Conservation (phyloP, 495 filamentous ascomycete genomes). For the Penicillium argentinense region DNA sequence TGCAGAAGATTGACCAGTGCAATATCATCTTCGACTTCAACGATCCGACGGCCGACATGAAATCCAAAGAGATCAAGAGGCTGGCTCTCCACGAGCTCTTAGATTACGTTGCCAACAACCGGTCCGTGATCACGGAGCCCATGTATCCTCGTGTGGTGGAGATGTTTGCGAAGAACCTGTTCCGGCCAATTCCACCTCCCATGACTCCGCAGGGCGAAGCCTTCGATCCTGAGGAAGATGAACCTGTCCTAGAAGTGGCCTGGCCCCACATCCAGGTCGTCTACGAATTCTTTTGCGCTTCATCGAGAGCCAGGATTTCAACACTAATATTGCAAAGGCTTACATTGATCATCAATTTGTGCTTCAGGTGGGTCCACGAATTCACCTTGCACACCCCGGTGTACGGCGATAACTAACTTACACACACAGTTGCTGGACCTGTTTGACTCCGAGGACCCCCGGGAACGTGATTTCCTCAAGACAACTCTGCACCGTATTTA, state of each 20-base stretch:
- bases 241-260: constrained; percentile 95
- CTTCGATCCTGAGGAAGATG: constrained; percentile 98
- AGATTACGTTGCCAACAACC: constrained; percentile 98
- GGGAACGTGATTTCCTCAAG: constrained; percentile 97
- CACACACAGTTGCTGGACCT: constrained; percentile 86
- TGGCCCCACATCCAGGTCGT: constrained; percentile 99
- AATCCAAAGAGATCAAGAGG: constrained; percentile 99
- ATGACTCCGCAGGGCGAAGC: constrained; percentile 98
- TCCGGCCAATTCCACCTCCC: constrained; percentile 93
- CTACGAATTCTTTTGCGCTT: constrained; percentile 99
- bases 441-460: constrained; percentile 97
- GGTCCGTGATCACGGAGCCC: constrained; percentile 95
- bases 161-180: constrained; percentile 99
- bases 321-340: constrained; percentile 98
- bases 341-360: constrained; percentile 99
- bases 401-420: too few relatives aligned
- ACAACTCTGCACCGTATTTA: constrained; percentile 98
- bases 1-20: constrained; percentile 99
- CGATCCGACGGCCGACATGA: constrained; percentile 97
- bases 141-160: constrained; percentile 99
- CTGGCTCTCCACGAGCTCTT: constrained; percentile 94
- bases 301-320: constrained; percentile 99
- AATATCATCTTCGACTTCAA: constrained; percentile 99
- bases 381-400: too few relatives aligned
- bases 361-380: constrained; percentile 77